phyloP scores from a whole-genome alignment of 306 rosid genomes.

The Cicer chorassanicum region DNA sequence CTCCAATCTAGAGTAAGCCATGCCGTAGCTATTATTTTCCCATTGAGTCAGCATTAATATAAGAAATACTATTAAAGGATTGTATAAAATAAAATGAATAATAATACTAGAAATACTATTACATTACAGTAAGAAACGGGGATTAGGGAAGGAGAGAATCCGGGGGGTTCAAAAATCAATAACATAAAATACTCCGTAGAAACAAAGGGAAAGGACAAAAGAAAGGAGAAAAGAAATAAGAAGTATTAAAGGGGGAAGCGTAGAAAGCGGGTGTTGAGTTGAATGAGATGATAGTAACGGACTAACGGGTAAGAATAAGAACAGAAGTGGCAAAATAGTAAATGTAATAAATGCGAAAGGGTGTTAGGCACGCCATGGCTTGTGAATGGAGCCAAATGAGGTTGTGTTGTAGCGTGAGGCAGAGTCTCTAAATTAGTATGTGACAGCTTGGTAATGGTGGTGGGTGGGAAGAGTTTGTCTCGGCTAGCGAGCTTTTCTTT shows the following conservation, averaged over 20 bases:
- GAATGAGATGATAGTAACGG: background rate
- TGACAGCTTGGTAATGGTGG: conserved; percentile 23
- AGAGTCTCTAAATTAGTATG: background rate
- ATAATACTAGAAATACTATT: background rate
- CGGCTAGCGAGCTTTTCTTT: conserved; percentile 43
- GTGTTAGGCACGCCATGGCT: conserved; percentile 45
- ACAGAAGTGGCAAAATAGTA: conserved; percentile 58
- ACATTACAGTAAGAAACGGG: conserved; percentile 21
- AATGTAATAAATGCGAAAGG: conserved; percentile 55
- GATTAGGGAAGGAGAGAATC: conserved; percentile 51
- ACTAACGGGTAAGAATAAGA: background rate
- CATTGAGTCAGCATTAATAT: conserved; percentile 35
- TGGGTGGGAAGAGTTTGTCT: conserved; percentile 39
- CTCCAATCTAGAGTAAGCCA: conserved; percentile 37
- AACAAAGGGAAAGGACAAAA: conserved; percentile 47
- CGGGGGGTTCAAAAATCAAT: conserved; percentile 48
- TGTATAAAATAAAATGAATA: background rate
- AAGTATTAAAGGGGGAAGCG: conserved; percentile 41
- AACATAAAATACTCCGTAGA: conserved; percentile 45
- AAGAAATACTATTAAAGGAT: background rate
- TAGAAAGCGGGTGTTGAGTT: conserved; percentile 49
- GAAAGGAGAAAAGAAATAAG: conserved; percentile 29
- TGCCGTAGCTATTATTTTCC: conserved; percentile 18
- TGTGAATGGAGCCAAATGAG: conserved; percentile 48
- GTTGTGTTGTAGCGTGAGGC: conserved; percentile 31